phyloP scores from a whole-genome alignment of 805 yeast species.

The Nakazawaea peltata region DNA sequence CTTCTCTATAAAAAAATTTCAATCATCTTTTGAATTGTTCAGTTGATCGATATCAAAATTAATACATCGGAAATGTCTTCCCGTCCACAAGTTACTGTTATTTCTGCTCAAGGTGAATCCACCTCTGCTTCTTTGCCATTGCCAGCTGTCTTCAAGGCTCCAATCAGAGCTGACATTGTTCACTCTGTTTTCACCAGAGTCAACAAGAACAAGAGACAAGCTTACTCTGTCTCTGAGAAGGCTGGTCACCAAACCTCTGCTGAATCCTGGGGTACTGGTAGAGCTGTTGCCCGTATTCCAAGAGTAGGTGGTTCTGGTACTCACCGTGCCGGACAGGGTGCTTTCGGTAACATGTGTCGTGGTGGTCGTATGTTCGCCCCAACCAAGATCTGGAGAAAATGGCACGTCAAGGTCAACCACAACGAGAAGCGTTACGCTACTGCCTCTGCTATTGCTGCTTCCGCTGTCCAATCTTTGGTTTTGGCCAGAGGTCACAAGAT shows the following conservation, averaged over 20 bases:
- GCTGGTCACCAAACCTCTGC: conserved; percentile 99
- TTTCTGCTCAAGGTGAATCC: conserved; percentile 81
- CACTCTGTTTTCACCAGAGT: conserved; percentile 98
- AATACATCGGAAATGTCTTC: conserved; percentile 33
- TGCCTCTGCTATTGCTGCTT: conserved; percentile 99
- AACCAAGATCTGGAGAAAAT: conserved; percentile 99
- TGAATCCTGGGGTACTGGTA: conserved; percentile 99
- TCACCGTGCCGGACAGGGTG: conserved; percentile 99
- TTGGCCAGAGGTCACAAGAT: conserved; percentile 99
- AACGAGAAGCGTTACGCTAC: conserved; percentile 99
- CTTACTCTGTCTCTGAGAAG: conserved; percentile 98
- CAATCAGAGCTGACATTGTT: conserved; percentile 99
- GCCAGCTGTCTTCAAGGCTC: conserved; percentile 99
- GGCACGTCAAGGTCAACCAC: conserved; percentile 99
- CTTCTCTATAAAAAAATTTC: not conserved
- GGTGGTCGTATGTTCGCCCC: conserved; percentile 99
- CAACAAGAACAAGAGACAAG: conserved; percentile 99
- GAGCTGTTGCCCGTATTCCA: conserved; percentile 99
- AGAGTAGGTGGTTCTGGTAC: conserved; percentile 99
- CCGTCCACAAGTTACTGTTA: conserved; percentile 97
- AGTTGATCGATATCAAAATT: not conserved
- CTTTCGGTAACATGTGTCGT: conserved; percentile 99
- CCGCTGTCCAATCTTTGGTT: conserved; percentile 96
- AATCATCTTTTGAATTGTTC: not conserved
- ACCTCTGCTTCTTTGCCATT: conserved; percentile 79